Base-by-base conservation (phyloP, 441 rosid species). In the Hura crepitans region DNA sequence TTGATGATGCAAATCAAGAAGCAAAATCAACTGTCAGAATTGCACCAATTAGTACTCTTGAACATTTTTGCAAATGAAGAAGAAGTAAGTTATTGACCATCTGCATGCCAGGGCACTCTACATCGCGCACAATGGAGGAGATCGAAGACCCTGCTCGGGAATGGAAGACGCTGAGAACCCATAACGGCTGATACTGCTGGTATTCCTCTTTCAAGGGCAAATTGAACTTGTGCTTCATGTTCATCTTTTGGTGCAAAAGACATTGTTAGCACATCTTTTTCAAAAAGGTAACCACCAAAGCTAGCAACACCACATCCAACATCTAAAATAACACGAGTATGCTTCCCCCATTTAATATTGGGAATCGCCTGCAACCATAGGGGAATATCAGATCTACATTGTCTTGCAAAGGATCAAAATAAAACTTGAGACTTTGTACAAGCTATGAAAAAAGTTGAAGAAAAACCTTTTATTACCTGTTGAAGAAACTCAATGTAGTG, bases 261-360 rank as follows among this genome's bases (percentile, higher is more conserved):
- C 96, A 93, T 89, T 31, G 96, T 80, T 15, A 91, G 82, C 65
- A 88, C 98, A 77, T 93, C 93, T 82, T 83, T 90, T 9, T 92
- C 97, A 53, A 95, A 92, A 6, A 92, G 87, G 75, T 60, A 92
- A 20, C 99, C 97, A 0, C 99, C 96, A 27, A 92, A 95, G 60
- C 99, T 95, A 39, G 97, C 97, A 45, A 95, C 97, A 23, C 99
- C 99, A 72, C 99, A 95, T 3, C 99, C 99, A 58, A 92, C 97
- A 64, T 95, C 99, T 42, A 95, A 72, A 62, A 88, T 35, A 18
- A 89, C 94, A 50, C 99, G 50, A 18, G 91, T 86, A 67, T 71
- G 87, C 74, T 86, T 90, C 57, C 97, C 99, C 99, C 99, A 95
- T 45, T 75, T 84, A 66, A 95, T 86, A 37, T 81, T 70, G 8